These are phyloP conservation scores for Atkinsonella hypoxylon DNA, from an alignment of 2,329 filamentous ascomycete species.

Conservation along the genomic window DNA sequence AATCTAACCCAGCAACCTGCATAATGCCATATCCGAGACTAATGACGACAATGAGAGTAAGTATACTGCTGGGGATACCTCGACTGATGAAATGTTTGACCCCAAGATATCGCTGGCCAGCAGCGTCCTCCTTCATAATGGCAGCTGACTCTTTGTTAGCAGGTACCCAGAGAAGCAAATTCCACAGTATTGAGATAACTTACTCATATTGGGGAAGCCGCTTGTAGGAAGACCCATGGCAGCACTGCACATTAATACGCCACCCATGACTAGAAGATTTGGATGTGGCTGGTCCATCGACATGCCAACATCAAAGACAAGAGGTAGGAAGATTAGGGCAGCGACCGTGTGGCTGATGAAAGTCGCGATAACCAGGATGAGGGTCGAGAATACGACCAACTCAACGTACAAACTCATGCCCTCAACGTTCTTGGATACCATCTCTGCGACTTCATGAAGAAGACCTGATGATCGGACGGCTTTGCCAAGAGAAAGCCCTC, in stretches of 20 bases:
- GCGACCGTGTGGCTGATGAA: conserved; percentile 98
- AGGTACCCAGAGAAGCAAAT: not conserved
- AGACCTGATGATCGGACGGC: conserved; percentile 89
- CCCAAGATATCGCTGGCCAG: conserved; percentile 79
- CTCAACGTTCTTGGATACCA: conserved; percentile 63
- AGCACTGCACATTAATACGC: conserved; percentile 93
- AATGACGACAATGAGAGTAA: conserved; percentile 71
- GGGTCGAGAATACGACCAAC: conserved; percentile 66
- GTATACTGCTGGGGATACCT: conserved; percentile 77
- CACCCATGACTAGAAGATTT: conserved; percentile 89
- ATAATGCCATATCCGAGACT: conserved; percentile 87
- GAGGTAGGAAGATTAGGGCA: conserved; percentile 82
- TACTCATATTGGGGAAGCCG: conserved; percentile 99
- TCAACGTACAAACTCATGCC: conserved; percentile 77
- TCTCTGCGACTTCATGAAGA: conserved; percentile 71
- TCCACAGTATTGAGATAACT: conserved; percentile 28
- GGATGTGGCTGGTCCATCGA: conserved; percentile 83
- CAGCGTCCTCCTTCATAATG: conserved; percentile 98
- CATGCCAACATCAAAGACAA: conserved; percentile 76
- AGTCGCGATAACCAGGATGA: conserved; percentile 88
- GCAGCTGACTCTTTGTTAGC: conserved; percentile 48
- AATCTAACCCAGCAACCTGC: conserved; percentile 55
- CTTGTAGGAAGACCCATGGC: conserved; percentile 90
- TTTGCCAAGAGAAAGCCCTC: conserved; percentile 83
- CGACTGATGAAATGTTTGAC: conserved; percentile 92